Conservation (phyloP, 176 grass and related monocot genomes). For the Triticum urartu region DNA sequence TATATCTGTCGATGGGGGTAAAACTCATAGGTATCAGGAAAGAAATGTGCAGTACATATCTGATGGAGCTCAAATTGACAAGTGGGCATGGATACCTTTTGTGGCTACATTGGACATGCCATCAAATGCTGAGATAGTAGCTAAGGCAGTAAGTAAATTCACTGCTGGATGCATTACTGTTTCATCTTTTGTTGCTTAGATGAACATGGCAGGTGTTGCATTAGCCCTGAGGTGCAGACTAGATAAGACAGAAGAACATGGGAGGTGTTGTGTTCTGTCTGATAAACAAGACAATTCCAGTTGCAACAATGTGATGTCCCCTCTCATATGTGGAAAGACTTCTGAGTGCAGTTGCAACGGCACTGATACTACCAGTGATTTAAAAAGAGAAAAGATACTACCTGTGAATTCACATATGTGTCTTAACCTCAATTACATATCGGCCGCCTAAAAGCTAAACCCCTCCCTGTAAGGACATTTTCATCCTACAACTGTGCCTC, state of each 20-base stretch:
- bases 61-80: constrained; percentile 64
- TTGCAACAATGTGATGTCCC: not conserved
- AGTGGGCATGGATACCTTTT: constrained; percentile 88
- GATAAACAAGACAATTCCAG: not conserved
- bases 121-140: constrained; percentile 65
- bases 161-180: not conserved
- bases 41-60: constrained; percentile 45
- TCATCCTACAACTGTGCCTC: not conserved
- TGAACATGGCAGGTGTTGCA: not conserved
- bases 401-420: not conserved
- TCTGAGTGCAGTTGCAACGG: too few species aligned
- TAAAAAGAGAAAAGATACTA: not conserved
- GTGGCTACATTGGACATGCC: constrained; percentile 54
- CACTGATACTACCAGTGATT: not conserved
- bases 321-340: not conserved
- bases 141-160: constrained; percentile 63
- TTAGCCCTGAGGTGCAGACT: not conserved
- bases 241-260: not conserved
- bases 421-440: not conserved
- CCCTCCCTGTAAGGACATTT: not conserved
- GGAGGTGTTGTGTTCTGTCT: too few species aligned
- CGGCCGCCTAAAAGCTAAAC: not conserved
- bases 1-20: constrained; percentile 72
- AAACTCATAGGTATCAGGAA: constrained; percentile 73
- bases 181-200: constrained; percentile 6